These are phyloP conservation scores for Mycena leptocephala DNA, from an alignment of 768 basidiomycete species.

Conservation along the genomic window DNA sequence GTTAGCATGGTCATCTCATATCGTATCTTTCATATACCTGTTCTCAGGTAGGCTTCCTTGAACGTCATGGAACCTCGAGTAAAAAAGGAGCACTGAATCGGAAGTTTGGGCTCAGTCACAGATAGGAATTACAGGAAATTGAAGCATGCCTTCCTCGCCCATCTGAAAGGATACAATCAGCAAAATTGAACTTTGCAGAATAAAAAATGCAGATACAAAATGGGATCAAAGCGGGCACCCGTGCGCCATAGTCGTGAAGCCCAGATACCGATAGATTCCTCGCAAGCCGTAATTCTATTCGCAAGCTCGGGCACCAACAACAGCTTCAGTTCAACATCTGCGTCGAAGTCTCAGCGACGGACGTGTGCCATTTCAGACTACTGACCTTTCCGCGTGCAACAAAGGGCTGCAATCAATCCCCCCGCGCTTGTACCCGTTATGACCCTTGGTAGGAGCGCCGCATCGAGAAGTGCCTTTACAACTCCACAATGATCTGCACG, in stretches of 20 bases:
- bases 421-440: slow-evolving; percentile 97
- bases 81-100: slow-evolving; percentile 84
- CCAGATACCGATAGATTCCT: slow-evolving; percentile 84
- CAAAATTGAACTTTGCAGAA: slow-evolving; percentile 15
- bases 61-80: slow-evolving; percentile 96
- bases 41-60: slow-evolving; percentile 93
- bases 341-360: background rate
- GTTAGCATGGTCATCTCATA: slow-evolving; percentile 31
- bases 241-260: slow-evolving; percentile 83
- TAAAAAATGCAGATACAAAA: slow-evolving; percentile 55
- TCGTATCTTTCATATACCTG: slow-evolving; percentile 61
- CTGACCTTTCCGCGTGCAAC: slow-evolving; percentile 3
- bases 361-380: background rate
- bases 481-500: slow-evolving; percentile 88
- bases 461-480: slow-evolving; percentile 92
- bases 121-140: background rate
- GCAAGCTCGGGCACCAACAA: slow-evolving; percentile 90
- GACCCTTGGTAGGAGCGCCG: slow-evolving; percentile 89
- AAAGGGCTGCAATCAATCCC: slow-evolving; percentile 79
- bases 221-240: slow-evolving; percentile 95
- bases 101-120: background rate
- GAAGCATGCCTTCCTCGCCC: slow-evolving; percentile 87
- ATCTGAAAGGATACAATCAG: slow-evolving; percentile 55
- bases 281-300: slow-evolving; percentile 85
- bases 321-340: slow-evolving; percentile 83